A percentile compares a stretch with the other conserved stretches of the same genome.
phyloP scores from a whole-genome alignment of 164 flowering plant species.

The Magnolia sinica region DNA sequence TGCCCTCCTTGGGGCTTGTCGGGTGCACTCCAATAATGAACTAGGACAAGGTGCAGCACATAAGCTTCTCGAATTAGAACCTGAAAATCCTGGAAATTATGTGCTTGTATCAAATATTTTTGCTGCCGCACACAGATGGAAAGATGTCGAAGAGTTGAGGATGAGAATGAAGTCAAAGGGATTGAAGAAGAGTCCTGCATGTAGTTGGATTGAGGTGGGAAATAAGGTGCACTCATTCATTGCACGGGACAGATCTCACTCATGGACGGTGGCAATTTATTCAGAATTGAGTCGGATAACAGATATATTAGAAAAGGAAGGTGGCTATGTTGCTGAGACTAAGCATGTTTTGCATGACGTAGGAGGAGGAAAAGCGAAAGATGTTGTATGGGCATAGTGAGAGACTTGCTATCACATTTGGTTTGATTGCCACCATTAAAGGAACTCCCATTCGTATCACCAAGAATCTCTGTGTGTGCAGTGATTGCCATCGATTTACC shows the following conservation, averaged over 20 bases:
- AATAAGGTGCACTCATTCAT: slow-evolving; percentile 60
- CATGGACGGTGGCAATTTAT: slow-evolving; percentile 45
- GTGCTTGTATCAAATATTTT: slow-evolving; percentile 71
- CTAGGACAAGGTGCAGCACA: slow-evolving; percentile 62
- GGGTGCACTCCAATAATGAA: slow-evolving; percentile 50
- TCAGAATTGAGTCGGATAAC: slow-evolving; percentile 42
- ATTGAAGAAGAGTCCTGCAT: slow-evolving; percentile 75
- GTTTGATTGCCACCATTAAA: slow-evolving; percentile 39
- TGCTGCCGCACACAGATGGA: slow-evolving; percentile 69
- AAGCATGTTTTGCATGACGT: slow-evolving; percentile 63
- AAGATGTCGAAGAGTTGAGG: slow-evolving; percentile 62
- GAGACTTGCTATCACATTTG: slow-evolving; percentile 66
- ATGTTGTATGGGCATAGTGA: slow-evolving; percentile 43
- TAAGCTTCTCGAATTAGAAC: slow-evolving; percentile 58
- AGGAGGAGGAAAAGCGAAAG: slow-evolving; percentile 55
- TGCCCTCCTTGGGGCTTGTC: slow-evolving; percentile 76
- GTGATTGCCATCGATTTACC: slow-evolving; percentile 70
- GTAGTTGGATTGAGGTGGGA: slow-evolving; percentile 81
- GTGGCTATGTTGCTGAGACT: slow-evolving; percentile 62
- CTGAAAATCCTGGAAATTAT: slow-evolving; percentile 66
- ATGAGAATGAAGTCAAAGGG: slow-evolving; percentile 59
- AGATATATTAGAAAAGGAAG: slow-evolving; percentile 41
- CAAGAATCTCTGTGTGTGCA: slow-evolving; percentile 63
- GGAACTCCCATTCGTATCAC: slow-evolving; percentile 12
- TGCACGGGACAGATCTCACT: slow-evolving; percentile 68